Evolutionary conservation across 371 early-diverging fungal genomes (phyloP), one percentile per base, ranked within the genome.

Genomic region (Mucor piriformis): DNA sequence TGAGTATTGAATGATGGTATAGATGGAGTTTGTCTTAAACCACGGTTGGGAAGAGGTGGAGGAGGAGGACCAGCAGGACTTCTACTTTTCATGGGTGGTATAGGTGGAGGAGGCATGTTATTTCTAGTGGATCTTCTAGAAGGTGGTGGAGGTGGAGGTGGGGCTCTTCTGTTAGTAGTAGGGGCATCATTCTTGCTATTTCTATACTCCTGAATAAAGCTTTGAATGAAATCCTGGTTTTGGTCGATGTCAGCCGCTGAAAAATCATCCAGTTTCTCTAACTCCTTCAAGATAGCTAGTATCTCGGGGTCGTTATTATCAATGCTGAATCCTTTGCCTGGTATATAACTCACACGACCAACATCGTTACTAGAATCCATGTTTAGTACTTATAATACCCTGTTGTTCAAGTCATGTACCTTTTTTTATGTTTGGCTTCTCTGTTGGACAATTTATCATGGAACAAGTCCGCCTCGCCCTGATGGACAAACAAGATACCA

Each of bases 401-500:
- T 43, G 43, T 43, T 43, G 7, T 1, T 1, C 34, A 2, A 11
- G 34, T 20, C 6, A 47, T 44, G 8, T 49, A 48, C 29, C 55
- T 69, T 33, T 75, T 66, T 18, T 75, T 79, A 43, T 12, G 43
- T 42, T 16, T 24, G 13, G 24, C 29, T 20, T 84, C 79, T 38
- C 88, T 85, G 56, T 76, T 72, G 13, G 70, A 50, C 13, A 90
- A 82, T 65, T 84, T 87, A 42, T 88, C 83, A 63, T 79, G 79
- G 63, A 95, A 93, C 27, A 76, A 71, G 10, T 73, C 64, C 2
- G 94, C 94, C 56, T 92, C 96, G 54, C 73, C 77, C 48, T 86
- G 89, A 65, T 94, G 88, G 11, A 90, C 92, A 73, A 94, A 95
- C 2, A 87, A 84, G 24, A 95, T 80, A 4, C 91, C 94, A 23